Evolutionary conservation across 768 basidiomycete genomes (phyloP), one percentile per base, ranked within the genome.

Genomic region (Phlebiopsis flavidoalba): DNA sequence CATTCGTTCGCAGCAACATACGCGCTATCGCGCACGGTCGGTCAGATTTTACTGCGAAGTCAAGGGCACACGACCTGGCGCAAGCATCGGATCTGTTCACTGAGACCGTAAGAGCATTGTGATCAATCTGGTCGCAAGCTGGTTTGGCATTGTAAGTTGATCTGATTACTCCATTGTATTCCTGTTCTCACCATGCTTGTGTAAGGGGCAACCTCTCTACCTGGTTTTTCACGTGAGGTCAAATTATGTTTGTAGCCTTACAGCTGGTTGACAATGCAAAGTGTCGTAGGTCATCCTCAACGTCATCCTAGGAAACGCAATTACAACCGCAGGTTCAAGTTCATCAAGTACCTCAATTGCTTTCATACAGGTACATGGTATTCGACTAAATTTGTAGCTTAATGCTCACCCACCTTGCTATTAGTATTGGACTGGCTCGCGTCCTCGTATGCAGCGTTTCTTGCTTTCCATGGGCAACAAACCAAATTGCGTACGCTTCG

Each of bases 131-230:
- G 75, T 91, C 59, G 96, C 97, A 69, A 82, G 93, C 12, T 99
- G 97, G 97, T 97, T 98, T 70, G 88, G 85, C 57, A 83, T 96
- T 59, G 91, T 91, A 69, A 79, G 89, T n/a, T 77, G 10, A 1
- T 46, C 6, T 36, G 11, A 54, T 47, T 11, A 2, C 5, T 15
- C 36, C 22, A 40, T n/a, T 31, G 7, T 58, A 21, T 15, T 5
- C 17, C 10, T 24, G 43, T 49, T 21, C 3, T 24, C n/a, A 50
- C 12, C 12, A 4, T 36, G 6, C 51, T 17, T 49, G 53, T 5
- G 31, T 26, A 95, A n/a, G n/a, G 87, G 95, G 93, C n/a, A 98
- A 96, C 69, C 95, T 93, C 95, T 93, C 72, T 98, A 92, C 72
- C 73, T 96, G n/a, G 33, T 96, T 95, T 75, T 98, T 96, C 71